Evolutionary conservation across 1,284 basidiomycete species (phyloP).

Genomic region (Wallemia hederae): DNA sequence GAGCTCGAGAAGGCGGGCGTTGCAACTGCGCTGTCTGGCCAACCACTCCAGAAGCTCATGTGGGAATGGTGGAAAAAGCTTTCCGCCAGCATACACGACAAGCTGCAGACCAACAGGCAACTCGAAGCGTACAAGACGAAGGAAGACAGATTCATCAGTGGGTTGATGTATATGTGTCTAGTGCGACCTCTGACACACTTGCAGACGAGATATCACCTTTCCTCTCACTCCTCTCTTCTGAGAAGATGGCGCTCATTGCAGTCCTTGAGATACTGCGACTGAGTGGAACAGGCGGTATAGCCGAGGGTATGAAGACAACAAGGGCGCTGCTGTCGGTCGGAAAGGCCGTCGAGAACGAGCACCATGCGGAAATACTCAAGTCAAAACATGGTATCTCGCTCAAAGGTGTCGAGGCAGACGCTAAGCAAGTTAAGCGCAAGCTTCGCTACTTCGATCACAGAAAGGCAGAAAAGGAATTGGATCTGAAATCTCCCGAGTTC

Average conservation of each 20-base stretch:
- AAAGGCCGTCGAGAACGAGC: constrained; percentile 58
- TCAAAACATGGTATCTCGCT: constrained; percentile 13
- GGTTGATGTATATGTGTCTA: background rate
- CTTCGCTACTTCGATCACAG: background rate
- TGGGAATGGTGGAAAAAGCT: constrained; percentile 46
- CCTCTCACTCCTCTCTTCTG: constrained; percentile 39
- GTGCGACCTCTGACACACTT: constrained; percentile 4
- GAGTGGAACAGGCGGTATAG: constrained; percentile 41
- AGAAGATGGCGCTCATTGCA: constrained; percentile 60
- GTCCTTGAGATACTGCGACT: constrained; percentile 73
- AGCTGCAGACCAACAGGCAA: background rate
- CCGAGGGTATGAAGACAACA: constrained; percentile 70
- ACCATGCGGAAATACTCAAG: constrained; percentile 52
- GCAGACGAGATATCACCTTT: constrained; percentile 26
- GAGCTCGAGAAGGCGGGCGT: constrained; percentile 30
- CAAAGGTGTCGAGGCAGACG: background rate
- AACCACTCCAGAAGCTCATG: constrained; percentile 48
- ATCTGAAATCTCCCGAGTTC: constrained; percentile 3
- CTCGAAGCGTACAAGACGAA: background rate
- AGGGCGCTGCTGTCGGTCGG: constrained; percentile 58
- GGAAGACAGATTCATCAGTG: constrained; percentile 3
- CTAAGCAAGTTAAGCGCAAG: background rate
- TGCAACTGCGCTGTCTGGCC: constrained; percentile 23
- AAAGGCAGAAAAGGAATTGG: background rate
- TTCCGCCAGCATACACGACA: background rate